These are phyloP conservation scores for Tricharina praecox DNA, from an alignment of 495 filamentous ascomycete genomes.

Conservation along the genomic window DNA sequence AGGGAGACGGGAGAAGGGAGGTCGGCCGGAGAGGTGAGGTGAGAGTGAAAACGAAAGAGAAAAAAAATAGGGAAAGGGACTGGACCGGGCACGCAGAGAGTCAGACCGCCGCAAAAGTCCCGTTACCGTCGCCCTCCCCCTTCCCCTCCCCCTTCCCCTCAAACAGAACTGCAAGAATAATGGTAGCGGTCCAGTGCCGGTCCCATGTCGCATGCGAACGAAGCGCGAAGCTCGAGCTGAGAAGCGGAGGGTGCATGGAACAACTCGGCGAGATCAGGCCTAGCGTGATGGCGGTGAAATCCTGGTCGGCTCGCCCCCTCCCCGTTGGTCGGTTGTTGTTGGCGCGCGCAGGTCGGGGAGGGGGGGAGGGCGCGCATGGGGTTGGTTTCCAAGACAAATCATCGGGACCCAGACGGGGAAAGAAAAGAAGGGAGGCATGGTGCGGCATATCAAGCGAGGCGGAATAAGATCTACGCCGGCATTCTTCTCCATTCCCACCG, in stretches of 20 bases:
- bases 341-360: neutral
- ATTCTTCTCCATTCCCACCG: neutral
- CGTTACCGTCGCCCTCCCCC: no score
- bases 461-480: constrained; percentile 4
- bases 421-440: neutral
- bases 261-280: neutral
- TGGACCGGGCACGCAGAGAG: no score
- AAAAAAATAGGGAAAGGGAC: no score
- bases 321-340: neutral
- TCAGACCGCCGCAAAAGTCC: no score
- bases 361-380: neutral
- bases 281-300: constrained; percentile 1
- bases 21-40: no score
- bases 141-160: no score
- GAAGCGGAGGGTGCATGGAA: neutral
- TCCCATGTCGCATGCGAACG: neutral
- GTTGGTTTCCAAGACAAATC: constrained; percentile 3
- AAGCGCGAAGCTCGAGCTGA: neutral
- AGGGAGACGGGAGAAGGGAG: no score
- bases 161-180: no score
- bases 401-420: neutral
- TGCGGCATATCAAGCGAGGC: constrained; percentile 5
- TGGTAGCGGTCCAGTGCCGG: neutral
- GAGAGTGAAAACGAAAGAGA: no score
- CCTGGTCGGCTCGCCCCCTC: neutral